Evolutionary conservation across 768 basidiomycete species (phyloP).

Genomic region (Lactarius vividus): DNA sequence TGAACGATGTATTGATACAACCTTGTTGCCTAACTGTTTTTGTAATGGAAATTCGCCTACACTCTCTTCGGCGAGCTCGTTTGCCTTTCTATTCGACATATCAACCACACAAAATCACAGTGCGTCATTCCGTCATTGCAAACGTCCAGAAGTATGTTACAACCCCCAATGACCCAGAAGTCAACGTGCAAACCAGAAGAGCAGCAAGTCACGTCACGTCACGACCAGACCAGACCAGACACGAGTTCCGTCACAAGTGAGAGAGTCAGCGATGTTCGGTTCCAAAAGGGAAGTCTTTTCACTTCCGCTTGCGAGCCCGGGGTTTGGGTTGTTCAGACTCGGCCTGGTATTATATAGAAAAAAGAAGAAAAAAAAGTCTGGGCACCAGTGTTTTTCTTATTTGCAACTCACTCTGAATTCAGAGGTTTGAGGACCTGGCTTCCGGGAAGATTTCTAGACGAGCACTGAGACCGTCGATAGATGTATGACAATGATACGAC

Average conservation of each 20-base stretch:
- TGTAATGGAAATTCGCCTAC: not conserved
- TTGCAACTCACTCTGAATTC: conserved; percentile 16
- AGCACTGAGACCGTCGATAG: not conserved
- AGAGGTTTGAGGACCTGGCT: conserved; percentile 10
- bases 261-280: not conserved
- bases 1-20: not conserved
- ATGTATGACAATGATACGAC: not conserved
- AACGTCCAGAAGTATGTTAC: not conserved
- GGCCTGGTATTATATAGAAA: conserved; percentile 8
- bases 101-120: not conserved
- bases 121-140: not conserved
- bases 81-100: not conserved
- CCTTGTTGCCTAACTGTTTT: not conserved
- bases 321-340: conserved; percentile 22
- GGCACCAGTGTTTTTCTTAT: not conserved
- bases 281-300: not conserved
- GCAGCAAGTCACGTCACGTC: not conserved
- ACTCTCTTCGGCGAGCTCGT: not conserved
- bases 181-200: conserved; percentile 6
- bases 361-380: not conserved
- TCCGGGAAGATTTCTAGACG: conserved; percentile 15
- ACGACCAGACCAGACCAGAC: not conserved
- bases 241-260: not conserved
- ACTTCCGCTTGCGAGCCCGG: conserved; percentile 23
- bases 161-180: not conserved